Evolutionary conservation across 345 rosid species (phyloP).

Genomic region (Acer negundo): DNA sequence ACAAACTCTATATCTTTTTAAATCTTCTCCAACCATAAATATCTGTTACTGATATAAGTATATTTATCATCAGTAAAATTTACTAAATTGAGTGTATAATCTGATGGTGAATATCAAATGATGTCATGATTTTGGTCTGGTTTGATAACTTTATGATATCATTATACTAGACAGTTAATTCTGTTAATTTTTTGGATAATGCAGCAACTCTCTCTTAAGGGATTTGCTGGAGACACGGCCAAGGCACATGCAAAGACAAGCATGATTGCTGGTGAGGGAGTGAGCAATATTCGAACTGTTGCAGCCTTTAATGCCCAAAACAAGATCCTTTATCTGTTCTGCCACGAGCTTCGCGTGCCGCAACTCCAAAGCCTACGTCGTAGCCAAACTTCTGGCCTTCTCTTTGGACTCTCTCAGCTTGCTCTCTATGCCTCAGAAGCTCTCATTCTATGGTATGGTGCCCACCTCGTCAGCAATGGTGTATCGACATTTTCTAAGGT

Average conservation of each 20-base stretch:
- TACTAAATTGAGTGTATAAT: not conserved
- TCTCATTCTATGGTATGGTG: slow-evolving; percentile 95
- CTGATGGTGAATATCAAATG: not conserved
- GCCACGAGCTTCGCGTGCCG: slow-evolving; percentile 80
- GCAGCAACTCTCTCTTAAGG: slow-evolving; percentile 97
- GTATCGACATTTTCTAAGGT: slow-evolving; percentile 94
- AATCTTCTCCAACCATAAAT: not conserved
- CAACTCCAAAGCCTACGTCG: slow-evolving; percentile 70
- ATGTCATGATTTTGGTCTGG: not conserved
- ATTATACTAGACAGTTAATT: slow-evolving; percentile 18
- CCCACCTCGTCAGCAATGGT: slow-evolving; percentile 86
- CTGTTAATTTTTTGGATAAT: slow-evolving; percentile 22
- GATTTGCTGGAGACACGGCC: slow-evolving; percentile 99
- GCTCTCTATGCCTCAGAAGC: slow-evolving; percentile 96
- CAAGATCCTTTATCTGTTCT: slow-evolving; percentile 82
- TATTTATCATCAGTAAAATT: too few relatives aligned
- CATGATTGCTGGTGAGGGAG: slow-evolving; percentile 99
- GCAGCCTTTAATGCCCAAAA: slow-evolving; percentile 97
- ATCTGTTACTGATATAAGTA: not conserved
- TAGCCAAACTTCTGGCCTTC: slow-evolving; percentile 87
- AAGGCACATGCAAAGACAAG: slow-evolving; percentile 99
- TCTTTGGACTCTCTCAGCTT: slow-evolving; percentile 96
- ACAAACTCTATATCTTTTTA: slow-evolving; percentile 7
- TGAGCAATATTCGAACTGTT: slow-evolving; percentile 95
- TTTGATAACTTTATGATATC: not conserved